A percentile compares a stretch with the other conserved stretches of the same genome.
These are phyloP conservation scores for Pezicula neosporulosa DNA, from an alignment of 2,329 filamentous ascomycete genomes.

Conservation along the genomic window DNA sequence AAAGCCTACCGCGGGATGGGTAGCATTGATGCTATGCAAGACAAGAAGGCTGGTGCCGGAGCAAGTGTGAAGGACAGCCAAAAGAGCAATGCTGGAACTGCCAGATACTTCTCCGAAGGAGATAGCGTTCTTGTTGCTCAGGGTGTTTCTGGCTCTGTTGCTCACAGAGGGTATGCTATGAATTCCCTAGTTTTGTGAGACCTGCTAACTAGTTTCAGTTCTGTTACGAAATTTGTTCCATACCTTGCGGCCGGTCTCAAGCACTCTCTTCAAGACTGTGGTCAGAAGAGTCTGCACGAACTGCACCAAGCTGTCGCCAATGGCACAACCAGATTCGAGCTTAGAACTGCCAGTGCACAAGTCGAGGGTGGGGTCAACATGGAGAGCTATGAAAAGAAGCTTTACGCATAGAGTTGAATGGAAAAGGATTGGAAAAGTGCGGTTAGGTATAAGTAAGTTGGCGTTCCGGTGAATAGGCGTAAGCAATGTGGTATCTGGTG, in stretches of 20 bases:
- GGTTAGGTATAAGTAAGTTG: background rate
- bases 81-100: slow-evolving; percentile 89
- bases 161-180: slow-evolving; percentile 60
- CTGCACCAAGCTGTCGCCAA: slow-evolving; percentile 72
- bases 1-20: slow-evolving; percentile 99
- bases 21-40: slow-evolving; percentile 98
- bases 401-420: slow-evolving; percentile 69
- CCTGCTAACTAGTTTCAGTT: slow-evolving; percentile 32
- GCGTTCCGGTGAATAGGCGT: background rate
- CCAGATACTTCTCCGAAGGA: slow-evolving; percentile 96
- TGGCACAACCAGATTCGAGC: slow-evolving; percentile 84
- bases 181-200: background rate
- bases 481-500: background rate
- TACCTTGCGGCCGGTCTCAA: slow-evolving; percentile 95
- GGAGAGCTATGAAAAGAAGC: slow-evolving; percentile 99
- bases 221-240: slow-evolving; percentile 90
- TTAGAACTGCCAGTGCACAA: slow-evolving; percentile 91
- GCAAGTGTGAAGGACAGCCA: slow-evolving; percentile 59
- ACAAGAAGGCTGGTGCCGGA: slow-evolving; percentile 90
- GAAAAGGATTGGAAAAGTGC: background rate
- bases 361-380: slow-evolving; percentile 97
- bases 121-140: slow-evolving; percentile 94
- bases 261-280: slow-evolving; percentile 96
- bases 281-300: slow-evolving; percentile 73
- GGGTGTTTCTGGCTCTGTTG: slow-evolving; percentile 85